Evolutionary conservation across 2,329 filamentous ascomycete species (phyloP).

Genomic region (Plectosphaerella plurivora): DNA sequence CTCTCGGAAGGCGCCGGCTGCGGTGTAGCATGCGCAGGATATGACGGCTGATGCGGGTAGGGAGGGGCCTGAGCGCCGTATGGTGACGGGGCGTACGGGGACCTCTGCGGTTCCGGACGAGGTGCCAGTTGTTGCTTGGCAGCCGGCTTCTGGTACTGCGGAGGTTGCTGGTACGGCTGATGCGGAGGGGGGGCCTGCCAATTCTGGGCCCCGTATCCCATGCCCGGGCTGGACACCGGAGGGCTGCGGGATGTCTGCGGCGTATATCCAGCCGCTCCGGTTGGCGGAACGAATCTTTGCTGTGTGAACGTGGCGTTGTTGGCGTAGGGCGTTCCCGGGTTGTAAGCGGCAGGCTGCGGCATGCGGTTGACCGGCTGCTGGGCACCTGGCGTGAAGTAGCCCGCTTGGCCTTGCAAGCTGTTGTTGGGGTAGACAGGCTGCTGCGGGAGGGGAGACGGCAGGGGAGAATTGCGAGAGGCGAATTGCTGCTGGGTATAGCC

Average conservation of each 20-base stretch:
- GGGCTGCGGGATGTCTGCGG: too few relatives aligned
- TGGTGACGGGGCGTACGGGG: not conserved
- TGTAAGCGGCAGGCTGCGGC: not conserved
- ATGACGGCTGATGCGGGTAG: too few relatives aligned
- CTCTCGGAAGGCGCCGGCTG: not conserved
- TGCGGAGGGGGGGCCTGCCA: conserved; percentile 4
- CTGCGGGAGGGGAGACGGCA: conserved; percentile 20
- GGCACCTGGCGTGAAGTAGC: not conserved
- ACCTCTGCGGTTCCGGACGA: not conserved
- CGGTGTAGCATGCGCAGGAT: too few relatives aligned
- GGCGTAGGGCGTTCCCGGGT: too few relatives aligned
- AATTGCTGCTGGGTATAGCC: conserved; percentile 30
- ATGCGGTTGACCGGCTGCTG: not conserved
- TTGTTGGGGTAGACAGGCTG: conserved; percentile 22
- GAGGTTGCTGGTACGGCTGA: not conserved
- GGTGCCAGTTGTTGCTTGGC: not conserved
- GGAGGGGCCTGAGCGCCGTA: too few relatives aligned
- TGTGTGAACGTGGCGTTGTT: conserved; percentile 14
- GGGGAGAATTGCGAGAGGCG: conserved; percentile 18
- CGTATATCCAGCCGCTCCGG: too few relatives aligned
- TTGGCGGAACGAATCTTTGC: conserved; percentile 17
- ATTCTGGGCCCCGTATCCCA: conserved; percentile 5
- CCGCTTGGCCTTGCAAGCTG: conserved; percentile 14
- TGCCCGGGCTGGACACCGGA: too few relatives aligned
- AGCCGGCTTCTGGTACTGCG: not conserved